Evolutionary conservation across 1,284 basidiomycete species (phyloP).

Genomic region (Pholiota adiposa): DNA sequence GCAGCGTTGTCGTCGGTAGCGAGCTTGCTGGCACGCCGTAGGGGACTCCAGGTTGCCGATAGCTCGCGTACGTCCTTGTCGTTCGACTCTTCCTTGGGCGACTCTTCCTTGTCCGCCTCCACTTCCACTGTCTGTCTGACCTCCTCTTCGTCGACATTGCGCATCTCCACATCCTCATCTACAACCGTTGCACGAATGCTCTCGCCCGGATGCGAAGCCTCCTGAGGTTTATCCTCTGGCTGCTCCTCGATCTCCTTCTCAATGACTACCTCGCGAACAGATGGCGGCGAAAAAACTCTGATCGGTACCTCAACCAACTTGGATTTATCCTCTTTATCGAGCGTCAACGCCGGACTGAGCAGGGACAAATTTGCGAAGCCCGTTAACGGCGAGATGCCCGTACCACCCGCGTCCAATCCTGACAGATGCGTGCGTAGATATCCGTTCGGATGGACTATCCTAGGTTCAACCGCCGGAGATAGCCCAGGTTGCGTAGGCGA

Average conservation of each 20-base stretch:
- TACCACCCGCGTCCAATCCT: background rate
- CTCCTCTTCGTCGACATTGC: background rate
- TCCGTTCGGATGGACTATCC: too few species aligned
- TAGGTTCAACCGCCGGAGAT: background rate
- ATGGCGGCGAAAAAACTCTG: too few species aligned
- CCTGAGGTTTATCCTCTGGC: background rate
- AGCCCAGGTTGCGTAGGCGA: background rate
- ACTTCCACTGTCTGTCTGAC: too few species aligned
- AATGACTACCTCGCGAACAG: too few species aligned
- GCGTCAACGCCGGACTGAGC: slow-evolving; percentile 31
- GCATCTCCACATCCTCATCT: background rate
- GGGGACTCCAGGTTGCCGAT: background rate
- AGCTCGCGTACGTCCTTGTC: background rate
- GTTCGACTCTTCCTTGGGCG: background rate
- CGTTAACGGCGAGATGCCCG: slow-evolving; percentile 32
- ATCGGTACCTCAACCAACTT: too few species aligned
- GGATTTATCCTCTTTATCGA: background rate
- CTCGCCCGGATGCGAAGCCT: background rate
- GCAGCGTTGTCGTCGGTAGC: background rate
- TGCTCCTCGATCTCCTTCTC: too few species aligned
- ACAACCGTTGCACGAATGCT: too few species aligned
- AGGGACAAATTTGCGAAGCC: slow-evolving; percentile 40
- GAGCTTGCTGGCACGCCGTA: background rate
- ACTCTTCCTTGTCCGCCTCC: background rate
- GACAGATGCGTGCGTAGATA: too few species aligned